Percentiles rank a stretch among this genome's conserved stretches.
Evolutionary conservation across 2,329 filamentous ascomycete genomes (phyloP).

Genomic region (Paecilomyces variotii): DNA sequence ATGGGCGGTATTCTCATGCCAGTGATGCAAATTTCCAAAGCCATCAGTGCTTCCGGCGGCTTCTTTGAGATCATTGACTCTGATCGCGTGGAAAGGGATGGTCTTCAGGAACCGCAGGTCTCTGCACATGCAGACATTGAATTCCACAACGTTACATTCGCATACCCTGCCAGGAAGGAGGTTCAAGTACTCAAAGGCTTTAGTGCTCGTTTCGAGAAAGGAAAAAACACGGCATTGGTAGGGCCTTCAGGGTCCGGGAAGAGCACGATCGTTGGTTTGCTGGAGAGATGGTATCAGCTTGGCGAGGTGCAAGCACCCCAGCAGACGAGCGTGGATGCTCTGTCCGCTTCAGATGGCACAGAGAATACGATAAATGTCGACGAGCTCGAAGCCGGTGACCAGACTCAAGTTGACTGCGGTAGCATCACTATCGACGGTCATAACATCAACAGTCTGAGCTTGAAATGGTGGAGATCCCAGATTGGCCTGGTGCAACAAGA

Average conservation of each 20-base stretch:
- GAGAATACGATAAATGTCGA: conserved; percentile 1
- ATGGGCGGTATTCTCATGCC: conserved; percentile 23
- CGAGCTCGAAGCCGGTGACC: not conserved
- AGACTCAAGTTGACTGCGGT: conserved; percentile 25
- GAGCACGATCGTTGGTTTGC: conserved; percentile 36
- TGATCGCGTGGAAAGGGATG: conserved; percentile 19
- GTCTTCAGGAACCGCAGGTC: conserved; percentile 43
- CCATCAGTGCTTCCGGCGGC: conserved; percentile 19
- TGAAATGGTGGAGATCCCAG: conserved; percentile 52
- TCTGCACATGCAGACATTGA: conserved; percentile 48
- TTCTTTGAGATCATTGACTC: conserved; percentile 29
- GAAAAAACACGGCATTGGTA: conserved; percentile 37
- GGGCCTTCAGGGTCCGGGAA: conserved; percentile 40
- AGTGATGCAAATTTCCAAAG: conserved; percentile 28
- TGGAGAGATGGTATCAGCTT: conserved; percentile 37
- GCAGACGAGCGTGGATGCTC: not conserved
- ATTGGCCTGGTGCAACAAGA: conserved; percentile 63
- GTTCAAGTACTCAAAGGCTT: conserved; percentile 28
- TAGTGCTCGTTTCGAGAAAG: conserved; percentile 22
- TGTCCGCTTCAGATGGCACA: not conserved
- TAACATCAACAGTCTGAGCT: conserved; percentile 48
- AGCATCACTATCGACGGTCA: conserved; percentile 48
- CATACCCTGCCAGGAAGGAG: conserved; percentile 51
- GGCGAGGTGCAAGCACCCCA: not conserved
- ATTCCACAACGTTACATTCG: conserved; percentile 60